These are phyloP conservation scores for Entophlyctis luteolus DNA, from an alignment of 192 early-diverging fungal species.

Conservation along the genomic window DNA sequence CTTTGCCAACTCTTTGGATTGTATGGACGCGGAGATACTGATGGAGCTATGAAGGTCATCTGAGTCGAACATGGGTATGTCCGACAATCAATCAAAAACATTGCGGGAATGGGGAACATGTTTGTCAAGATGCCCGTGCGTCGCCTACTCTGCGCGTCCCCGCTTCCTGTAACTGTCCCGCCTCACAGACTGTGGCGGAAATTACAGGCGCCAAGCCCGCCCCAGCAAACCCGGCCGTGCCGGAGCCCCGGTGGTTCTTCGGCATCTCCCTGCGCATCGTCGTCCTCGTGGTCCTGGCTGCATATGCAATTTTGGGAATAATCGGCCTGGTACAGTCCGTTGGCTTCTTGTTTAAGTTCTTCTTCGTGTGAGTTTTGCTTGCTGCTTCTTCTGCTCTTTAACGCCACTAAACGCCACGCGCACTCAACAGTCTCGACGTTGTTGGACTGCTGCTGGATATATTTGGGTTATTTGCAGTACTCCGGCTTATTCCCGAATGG, in stretches of 20 bases:
- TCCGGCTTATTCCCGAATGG: slow-evolving; percentile 17
- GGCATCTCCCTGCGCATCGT: background rate
- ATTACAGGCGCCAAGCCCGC: background rate
- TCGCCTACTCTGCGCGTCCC: too few relatives aligned
- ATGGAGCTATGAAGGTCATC: too few relatives aligned
- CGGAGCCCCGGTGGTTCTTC: slow-evolving; percentile 1
- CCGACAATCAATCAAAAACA: too few relatives aligned
- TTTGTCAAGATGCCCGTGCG: too few relatives aligned
- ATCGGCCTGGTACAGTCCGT: background rate
- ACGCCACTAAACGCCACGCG: too few relatives aligned
- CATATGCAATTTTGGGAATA: background rate
- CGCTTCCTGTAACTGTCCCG: too few relatives aligned
- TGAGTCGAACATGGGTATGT: too few relatives aligned
- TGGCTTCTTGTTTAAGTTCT: background rate
- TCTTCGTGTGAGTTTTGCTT: background rate
- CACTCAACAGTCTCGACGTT: background rate
- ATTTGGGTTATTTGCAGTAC: slow-evolving; percentile 15
- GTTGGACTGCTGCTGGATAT: background rate
- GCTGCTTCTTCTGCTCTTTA: background rate
- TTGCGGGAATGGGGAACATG: too few relatives aligned
- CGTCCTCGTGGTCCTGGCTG: slow-evolving; percentile 7
- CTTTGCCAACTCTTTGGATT: too few relatives aligned
- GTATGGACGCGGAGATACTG: too few relatives aligned
- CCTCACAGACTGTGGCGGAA: background rate
- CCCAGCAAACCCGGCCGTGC: background rate